Percentiles rank a stretch among this genome's conserved stretches.
phyloP scores from a whole-genome alignment of 2,329 filamentous ascomycete genomes.

The Trichoderma sp. region DNA sequence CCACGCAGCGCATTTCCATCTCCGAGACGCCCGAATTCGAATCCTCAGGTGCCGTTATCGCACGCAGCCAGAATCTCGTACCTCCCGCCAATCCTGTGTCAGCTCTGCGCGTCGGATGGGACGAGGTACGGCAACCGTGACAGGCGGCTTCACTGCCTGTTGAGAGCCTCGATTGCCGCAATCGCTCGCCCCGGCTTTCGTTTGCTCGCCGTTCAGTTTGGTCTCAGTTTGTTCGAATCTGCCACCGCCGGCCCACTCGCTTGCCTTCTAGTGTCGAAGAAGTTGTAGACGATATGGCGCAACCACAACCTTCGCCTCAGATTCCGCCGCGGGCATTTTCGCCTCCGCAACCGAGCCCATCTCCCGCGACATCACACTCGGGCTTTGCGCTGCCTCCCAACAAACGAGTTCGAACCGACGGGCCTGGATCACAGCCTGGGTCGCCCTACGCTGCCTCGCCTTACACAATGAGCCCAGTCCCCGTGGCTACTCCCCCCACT shows the following conservation, averaged over 20 bases:
- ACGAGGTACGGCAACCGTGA: constrained; percentile 43
- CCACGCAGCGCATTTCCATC: constrained; percentile 19
- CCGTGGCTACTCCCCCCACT: constrained; percentile 41
- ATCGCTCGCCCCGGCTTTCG: not conserved
- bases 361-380: constrained; percentile 55
- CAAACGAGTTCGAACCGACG: constrained; percentile 62
- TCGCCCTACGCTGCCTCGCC: constrained; percentile 58
- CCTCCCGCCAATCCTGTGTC: not conserved
- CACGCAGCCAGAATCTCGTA: not conserved
- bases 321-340: constrained; percentile 57
- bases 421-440: constrained; percentile 63
- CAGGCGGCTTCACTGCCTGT: constrained; percentile 53
- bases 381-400: constrained; percentile 61
- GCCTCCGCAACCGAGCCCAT: constrained; percentile 59
- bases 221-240: not conserved
- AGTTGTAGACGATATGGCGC: constrained; percentile 48
- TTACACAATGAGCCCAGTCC: constrained; percentile 47
- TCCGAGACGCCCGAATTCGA: not conserved
- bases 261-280: not conserved
- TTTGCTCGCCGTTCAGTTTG: constrained; percentile 13
- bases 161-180: constrained; percentile 32
- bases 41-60: not conserved
- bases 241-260: not conserved
- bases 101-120: constrained; percentile 44
- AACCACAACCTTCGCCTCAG: constrained; percentile 56